A percentile compares a stretch with the other conserved stretches of the same genome.
phyloP scores from a whole-genome alignment of 371 early-diverging fungal genomes.

The Rhizopus sp. region DNA sequence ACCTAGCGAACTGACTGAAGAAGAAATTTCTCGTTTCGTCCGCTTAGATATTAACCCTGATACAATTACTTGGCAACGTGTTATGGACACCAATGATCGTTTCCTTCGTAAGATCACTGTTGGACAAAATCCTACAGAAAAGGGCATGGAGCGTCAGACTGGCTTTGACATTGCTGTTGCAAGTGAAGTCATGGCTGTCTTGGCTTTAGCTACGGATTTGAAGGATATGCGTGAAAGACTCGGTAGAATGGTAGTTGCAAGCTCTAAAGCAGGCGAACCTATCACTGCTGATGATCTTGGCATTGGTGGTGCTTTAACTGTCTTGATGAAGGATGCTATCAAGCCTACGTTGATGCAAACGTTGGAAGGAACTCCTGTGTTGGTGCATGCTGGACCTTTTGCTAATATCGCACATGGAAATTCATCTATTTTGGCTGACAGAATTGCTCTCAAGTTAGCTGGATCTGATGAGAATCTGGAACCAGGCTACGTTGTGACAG shows the following conservation, averaged over 20 bases:
- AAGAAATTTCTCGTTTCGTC: constrained; percentile 78
- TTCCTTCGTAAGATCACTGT: constrained; percentile 90
- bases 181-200: constrained; percentile 97
- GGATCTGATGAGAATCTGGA: constrained; percentile 66
- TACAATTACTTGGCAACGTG: constrained; percentile 95
- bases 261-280: constrained; percentile 78
- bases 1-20: constrained; percentile 77
- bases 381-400: constrained; percentile 98
- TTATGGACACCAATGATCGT: constrained; percentile 94
- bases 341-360: constrained; percentile 98
- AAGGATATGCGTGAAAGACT: constrained; percentile 91
- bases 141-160: constrained; percentile 83
- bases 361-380: constrained; percentile 96
- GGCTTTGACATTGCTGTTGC: constrained; percentile 97
- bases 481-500: constrained; percentile 93
- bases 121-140: constrained; percentile 86
- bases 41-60: constrained; percentile 91
- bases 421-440: constrained; percentile 91
- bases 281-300: constrained; percentile 96
- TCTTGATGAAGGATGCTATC: constrained; percentile 97
- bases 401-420: constrained; percentile 99
- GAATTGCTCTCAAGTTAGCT: constrained; percentile 90
- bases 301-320: constrained; percentile 92
- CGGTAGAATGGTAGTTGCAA: constrained; percentile 93
- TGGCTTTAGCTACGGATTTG: constrained; percentile 88